Base-by-base conservation (phyloP, 2,329 filamentous ascomycete species). In the Hyphodiscus sp. region DNA sequence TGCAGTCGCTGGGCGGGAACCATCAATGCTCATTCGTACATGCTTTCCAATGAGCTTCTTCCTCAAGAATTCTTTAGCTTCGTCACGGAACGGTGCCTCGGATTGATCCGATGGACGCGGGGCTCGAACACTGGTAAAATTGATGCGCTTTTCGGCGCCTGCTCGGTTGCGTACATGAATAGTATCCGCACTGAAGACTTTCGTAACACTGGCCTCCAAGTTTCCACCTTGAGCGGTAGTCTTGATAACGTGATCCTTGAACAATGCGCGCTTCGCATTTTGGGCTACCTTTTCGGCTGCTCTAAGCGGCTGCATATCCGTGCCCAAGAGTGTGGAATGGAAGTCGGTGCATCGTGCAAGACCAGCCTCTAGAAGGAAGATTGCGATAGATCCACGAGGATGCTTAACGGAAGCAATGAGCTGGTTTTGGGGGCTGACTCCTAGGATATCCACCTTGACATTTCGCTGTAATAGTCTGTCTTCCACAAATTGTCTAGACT, bases 1-100 rank as follows among this genome's bases (percentile, higher is more conserved):
- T 59, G 96, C 92, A 1, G 79, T 86, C 1, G 90, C 91, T 44
- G 92, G 86, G 72, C 94, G 91, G 70, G 89, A 90, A 53, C 94
- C 94, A 68, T 99, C 91, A 55, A 96, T 83, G 51, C 81, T 86
- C 53, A 96, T 83, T 69, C 87, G 89, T 61, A 97, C 90, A 61
- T 96, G 89, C 77, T 99, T 99, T 57, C 91, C 94, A 66, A 99
- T 99, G 30, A 96, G 72, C 70, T 86, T 90, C 78, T 96, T 96
- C 52, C 94, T 85, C 59, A 97, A 71, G 68, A 92, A 97, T 69
- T 99, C 94, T 76, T 99, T 99, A 30, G 94, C 92, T 68, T 96
- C 92, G 13, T 94, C 87, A 61, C 84, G 81, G 76, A 92, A 99
- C 0, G 91, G 90, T 42, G 89, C 81, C 71, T 97, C 92, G 53